These are phyloP conservation scores for Trypanosoma platydactyli DNA, from an alignment of 208 protist species.

Conservation along the genomic window DNA sequence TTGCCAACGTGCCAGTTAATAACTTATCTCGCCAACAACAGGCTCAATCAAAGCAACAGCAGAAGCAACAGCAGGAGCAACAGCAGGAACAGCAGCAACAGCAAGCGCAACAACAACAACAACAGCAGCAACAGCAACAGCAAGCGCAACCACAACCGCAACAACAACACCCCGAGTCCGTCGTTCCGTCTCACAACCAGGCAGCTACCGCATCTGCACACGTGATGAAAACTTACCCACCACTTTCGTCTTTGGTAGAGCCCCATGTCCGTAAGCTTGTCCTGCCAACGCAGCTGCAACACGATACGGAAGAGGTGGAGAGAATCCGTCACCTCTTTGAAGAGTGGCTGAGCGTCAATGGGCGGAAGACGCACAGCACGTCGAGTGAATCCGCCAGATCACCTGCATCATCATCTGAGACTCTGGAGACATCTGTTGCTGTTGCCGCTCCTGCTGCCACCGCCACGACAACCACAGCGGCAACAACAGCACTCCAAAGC, in stretches of 20 bases:
- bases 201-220: constrained; percentile 7
- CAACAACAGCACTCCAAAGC: constrained; percentile 7
- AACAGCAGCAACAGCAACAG: constrained; percentile 23
- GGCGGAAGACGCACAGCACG: constrained; percentile 19
- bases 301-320: constrained; percentile 46
- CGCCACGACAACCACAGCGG: background rate
- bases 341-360: constrained; percentile 75
- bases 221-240: constrained; percentile 44
- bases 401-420: background rate
- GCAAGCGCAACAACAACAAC: constrained; percentile 17
- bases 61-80: constrained; percentile 25
- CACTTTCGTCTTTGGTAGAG: constrained; percentile 55
- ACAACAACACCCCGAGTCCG: constrained; percentile 6
- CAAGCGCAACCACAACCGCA: constrained; percentile 21
- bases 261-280: constrained; percentile 49
- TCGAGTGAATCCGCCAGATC: constrained; percentile 7
- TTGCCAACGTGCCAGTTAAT: constrained; percentile 45
- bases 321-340: constrained; percentile 66
- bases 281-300: constrained; percentile 38
- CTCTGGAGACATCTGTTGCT: background rate
- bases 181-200: background rate
- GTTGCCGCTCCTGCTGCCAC: constrained; percentile 3
- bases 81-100: constrained; percentile 19
- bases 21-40: constrained; percentile 30
- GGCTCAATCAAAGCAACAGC: constrained; percentile 16